Percentiles rank a stretch among this genome's conserved stretches.
Evolutionary conservation across 495 filamentous ascomycete species (phyloP).

Genomic region (Saxophila tyrrhenica): DNA sequence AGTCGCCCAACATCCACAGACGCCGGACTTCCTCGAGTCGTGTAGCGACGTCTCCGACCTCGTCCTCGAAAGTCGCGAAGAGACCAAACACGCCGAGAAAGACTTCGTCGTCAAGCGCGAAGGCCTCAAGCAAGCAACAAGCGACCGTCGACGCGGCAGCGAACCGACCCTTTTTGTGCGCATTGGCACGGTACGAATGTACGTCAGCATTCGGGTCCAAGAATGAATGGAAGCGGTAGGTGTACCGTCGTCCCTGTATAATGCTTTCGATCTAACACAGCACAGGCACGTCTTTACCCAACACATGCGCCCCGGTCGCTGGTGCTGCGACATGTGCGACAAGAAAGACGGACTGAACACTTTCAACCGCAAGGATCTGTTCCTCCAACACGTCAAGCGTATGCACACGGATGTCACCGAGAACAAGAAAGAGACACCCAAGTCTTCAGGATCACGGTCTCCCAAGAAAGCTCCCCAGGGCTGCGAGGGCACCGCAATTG

Average conservation of each 20-base stretch:
- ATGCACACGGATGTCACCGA: conserved; percentile 49
- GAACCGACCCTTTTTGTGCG: conserved; percentile 55
- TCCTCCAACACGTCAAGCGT: conserved; percentile 84
- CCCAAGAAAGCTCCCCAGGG: conserved; percentile 32
- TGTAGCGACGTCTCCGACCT: neutral
- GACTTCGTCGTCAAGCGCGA: neutral
- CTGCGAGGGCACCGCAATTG: conserved; percentile 35
- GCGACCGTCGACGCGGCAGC: neutral
- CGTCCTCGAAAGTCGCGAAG: conserved; percentile 2
- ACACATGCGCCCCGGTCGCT: conserved; percentile 69
- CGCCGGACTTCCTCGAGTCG: conserved; percentile 2
- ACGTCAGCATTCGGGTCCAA: conserved; percentile 75
- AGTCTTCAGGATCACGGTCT: conserved; percentile 31
- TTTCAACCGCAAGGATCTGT: conserved; percentile 90
- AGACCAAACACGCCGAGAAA: neutral
- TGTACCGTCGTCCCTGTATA: neutral
- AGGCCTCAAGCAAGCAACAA: neutral
- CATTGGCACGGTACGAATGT: conserved; percentile 76
- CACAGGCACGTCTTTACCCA: conserved; percentile 58
- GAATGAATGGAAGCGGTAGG: conserved; percentile 82
- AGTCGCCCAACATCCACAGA: neutral
- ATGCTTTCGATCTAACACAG: neutral
- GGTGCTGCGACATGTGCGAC: conserved; percentile 59
- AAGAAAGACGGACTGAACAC: conserved; percentile 50
- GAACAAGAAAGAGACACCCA: conserved; percentile 34